Evolutionary conservation across 2,329 filamentous ascomycete species (phyloP).

Genomic region (Aureobasidium subglaciale): DNA sequence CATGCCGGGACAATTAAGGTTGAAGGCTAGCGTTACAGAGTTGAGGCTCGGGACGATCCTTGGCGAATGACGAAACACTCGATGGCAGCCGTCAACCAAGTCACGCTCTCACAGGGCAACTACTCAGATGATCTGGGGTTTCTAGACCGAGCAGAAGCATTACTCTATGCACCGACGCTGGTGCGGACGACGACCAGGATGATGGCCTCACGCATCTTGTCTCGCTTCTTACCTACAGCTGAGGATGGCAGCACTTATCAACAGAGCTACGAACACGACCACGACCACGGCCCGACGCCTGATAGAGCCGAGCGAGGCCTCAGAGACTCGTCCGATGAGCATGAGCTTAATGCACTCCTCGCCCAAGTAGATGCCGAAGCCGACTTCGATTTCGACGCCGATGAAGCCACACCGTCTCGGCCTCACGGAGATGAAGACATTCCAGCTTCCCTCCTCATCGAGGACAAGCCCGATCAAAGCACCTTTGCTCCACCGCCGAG

Average conservation of each 20-base stretch:
- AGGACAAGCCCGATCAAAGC: constrained; percentile 31
- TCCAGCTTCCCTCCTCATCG: constrained; percentile 55
- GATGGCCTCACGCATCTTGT: constrained; percentile 49
- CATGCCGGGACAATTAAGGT: constrained; percentile 1
- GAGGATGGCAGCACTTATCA: constrained; percentile 34
- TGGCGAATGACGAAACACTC: neutral
- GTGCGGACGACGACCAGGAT: constrained; percentile 23
- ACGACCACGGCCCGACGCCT: constrained; percentile 29
- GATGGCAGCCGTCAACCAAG: no score
- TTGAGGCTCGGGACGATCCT: neutral
- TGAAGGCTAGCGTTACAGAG: neutral
- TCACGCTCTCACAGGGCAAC: no score
- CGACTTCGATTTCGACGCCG: constrained; percentile 7
- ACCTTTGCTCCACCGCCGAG: constrained; percentile 17
- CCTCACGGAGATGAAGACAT: constrained; percentile 39
- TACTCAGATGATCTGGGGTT: no score
- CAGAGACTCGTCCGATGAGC: constrained; percentile 50
- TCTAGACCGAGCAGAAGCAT: neutral
- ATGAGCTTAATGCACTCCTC: constrained; percentile 51
- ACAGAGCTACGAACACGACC: constrained; percentile 30
- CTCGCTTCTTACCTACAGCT: constrained; percentile 39
- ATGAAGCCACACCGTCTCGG: neutral
- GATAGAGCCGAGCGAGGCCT: constrained; percentile 25
- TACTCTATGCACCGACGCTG: neutral
- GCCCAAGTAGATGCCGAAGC: constrained; percentile 36